Evolutionary conservation across 495 filamentous ascomycete species (phyloP).

Genomic region (Daldinia grandis): DNA sequence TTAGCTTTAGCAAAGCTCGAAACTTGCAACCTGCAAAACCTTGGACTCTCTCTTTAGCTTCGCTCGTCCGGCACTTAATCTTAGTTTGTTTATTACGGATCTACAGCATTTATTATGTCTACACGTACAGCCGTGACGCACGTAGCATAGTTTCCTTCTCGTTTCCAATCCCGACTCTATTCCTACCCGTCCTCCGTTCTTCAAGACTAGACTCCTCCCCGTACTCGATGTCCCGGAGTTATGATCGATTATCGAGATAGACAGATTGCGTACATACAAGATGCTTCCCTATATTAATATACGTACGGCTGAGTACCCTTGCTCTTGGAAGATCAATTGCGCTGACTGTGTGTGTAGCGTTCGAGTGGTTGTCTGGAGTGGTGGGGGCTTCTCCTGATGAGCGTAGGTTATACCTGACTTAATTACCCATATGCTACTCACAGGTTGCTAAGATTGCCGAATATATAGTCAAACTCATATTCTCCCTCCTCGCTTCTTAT

Average conservation of each 20-base stretch:
- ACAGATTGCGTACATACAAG: constrained; percentile 25
- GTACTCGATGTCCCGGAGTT: constrained; percentile 27
- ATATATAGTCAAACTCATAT: constrained; percentile 84
- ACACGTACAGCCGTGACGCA: no score
- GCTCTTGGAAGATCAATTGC: constrained; percentile 6
- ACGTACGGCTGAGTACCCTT: constrained; percentile 61
- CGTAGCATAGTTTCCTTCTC: constrained; percentile 7
- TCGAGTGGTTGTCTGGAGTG: constrained; percentile 74
- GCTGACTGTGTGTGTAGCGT: constrained; percentile 44
- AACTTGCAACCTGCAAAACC: not conserved
- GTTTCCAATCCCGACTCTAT: not conserved
- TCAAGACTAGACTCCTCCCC: not conserved
- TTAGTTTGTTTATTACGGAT: not conserved
- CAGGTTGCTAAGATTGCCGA: constrained; percentile 19
- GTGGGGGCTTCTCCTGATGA: constrained; percentile 88
- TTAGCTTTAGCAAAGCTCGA: constrained; percentile 5
- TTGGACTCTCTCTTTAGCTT: constrained; percentile 1
- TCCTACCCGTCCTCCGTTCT: not conserved
- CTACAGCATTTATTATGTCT: constrained; percentile 4
- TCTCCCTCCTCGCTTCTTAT: constrained; percentile 91
- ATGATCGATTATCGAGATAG: constrained; percentile 23
- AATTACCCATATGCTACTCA: not conserved
- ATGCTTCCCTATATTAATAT: constrained; percentile 91
- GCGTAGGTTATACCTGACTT: constrained; percentile 58
- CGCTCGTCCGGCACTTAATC: not conserved